These are phyloP conservation scores for Pseudogymnoascus sp. DNA, from an alignment of 2,329 filamentous ascomycete species.

Conservation along the genomic window DNA sequence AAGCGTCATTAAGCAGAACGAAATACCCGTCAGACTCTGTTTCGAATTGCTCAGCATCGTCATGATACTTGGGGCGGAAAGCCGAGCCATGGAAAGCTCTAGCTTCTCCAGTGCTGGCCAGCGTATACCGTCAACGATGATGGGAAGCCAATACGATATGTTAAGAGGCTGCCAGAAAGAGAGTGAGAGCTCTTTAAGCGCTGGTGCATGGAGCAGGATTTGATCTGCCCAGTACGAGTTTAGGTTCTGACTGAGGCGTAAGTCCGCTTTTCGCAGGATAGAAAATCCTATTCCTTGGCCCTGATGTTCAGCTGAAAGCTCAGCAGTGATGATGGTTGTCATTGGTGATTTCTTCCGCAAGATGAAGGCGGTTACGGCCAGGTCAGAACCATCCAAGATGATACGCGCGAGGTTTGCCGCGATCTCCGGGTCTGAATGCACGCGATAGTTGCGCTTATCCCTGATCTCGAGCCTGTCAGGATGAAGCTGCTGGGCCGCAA, in stretches of 20 bases:
- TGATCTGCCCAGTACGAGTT: not conserved
- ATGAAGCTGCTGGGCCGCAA: not conserved
- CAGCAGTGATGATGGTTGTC: not conserved
- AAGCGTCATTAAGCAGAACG: not conserved
- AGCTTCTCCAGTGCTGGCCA: not conserved
- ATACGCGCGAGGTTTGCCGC: not conserved
- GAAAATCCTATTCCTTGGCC: not conserved
- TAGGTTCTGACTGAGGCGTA: not conserved
- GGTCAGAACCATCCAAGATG: not conserved
- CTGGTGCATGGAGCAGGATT: not conserved
- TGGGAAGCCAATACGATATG: not conserved
- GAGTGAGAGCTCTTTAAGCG: not conserved
- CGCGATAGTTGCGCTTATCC: not conserved
- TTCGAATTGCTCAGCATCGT: not conserved
- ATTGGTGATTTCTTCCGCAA: not conserved
- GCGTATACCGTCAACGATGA: not conserved
- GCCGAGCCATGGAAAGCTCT: not conserved
- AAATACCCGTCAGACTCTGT: not conserved
- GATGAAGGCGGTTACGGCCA: not conserved
- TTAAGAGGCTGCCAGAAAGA: not conserved
- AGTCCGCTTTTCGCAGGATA: not conserved
- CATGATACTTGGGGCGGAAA: not conserved
- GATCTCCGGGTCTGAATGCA: not conserved
- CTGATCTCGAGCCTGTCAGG: not conserved
- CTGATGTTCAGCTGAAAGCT: not conserved